phyloP scores from a whole-genome alignment of 1,139 yeast species.

The Kluyveromyces sp. region DNA sequence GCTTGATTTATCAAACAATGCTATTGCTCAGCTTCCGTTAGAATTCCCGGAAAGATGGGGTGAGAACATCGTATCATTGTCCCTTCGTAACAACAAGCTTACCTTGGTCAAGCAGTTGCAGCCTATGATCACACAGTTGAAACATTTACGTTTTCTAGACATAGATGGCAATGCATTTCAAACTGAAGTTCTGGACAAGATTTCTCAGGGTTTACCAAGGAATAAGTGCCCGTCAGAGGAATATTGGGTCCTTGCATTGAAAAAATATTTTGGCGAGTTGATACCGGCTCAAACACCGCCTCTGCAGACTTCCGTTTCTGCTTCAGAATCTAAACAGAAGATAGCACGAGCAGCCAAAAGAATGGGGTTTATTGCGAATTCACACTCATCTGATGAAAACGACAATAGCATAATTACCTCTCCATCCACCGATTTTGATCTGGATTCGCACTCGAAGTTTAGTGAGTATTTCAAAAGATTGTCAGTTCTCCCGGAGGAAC shows the following conservation, averaged over 20 bases:
- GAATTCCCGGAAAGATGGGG: slow-evolving; percentile 36
- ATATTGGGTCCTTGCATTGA: slow-evolving; percentile 29
- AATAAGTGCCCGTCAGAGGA: slow-evolving; percentile 21
- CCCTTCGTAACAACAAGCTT: slow-evolving; percentile 57
- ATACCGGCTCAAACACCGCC: slow-evolving; percentile 12
- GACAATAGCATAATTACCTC: slow-evolving; percentile 10
- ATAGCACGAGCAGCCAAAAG: slow-evolving; percentile 53
- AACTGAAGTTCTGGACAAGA: slow-evolving; percentile 49
- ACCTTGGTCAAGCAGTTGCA: slow-evolving; percentile 51
- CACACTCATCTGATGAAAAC: slow-evolving; percentile 17
- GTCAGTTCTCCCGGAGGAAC: slow-evolving; percentile 58
- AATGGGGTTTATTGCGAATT: slow-evolving; percentile 60
- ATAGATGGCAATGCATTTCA: slow-evolving; percentile 63
- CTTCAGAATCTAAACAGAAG: slow-evolving; percentile 12
- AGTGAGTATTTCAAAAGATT: slow-evolving; percentile 67
- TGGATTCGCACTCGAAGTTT: slow-evolving; percentile 37
- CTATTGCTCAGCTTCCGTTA: slow-evolving; percentile 39
- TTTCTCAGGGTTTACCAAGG: slow-evolving; percentile 37
- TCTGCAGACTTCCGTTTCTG: slow-evolving; percentile 14
- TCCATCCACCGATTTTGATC: slow-evolving; percentile 19
- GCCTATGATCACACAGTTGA: slow-evolving; percentile 46
- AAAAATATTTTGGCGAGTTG: slow-evolving; percentile 22
- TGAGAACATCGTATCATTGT: slow-evolving; percentile 46
- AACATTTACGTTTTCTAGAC: slow-evolving; percentile 56
- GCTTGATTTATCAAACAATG: slow-evolving; percentile 60